These are phyloP conservation scores for Chytriomyces sp. DNA, from an alignment of 192 early-diverging fungal genomes.

Conservation along the genomic window DNA sequence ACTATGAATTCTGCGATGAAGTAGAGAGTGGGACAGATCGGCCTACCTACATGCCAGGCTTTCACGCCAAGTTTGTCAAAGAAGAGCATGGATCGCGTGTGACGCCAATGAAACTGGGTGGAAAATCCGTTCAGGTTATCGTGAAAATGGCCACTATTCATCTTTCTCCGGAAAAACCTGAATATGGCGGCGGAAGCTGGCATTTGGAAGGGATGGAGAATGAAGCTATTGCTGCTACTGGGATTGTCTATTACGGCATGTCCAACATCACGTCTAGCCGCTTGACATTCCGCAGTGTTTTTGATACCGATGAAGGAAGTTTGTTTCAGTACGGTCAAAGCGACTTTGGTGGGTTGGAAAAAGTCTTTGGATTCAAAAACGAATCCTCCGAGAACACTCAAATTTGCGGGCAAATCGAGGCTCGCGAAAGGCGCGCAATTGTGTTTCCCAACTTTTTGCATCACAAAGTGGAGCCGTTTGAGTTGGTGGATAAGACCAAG, in stretches of 20 bases:
- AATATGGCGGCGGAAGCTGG: conserved; percentile 63
- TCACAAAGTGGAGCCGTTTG: conserved; percentile 69
- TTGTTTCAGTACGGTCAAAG: conserved; percentile 34
- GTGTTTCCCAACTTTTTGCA: conserved; percentile 77
- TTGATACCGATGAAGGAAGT: conserved; percentile 9
- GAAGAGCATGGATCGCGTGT: background rate
- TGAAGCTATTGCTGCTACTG: conserved; percentile 75
- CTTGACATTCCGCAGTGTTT: conserved; percentile 59
- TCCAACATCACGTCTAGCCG: conserved; percentile 71
- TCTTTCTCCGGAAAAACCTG: conserved; percentile 67
- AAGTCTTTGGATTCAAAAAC: conserved; percentile 33
- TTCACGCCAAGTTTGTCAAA: conserved; percentile 30
- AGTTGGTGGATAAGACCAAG: conserved; percentile 61
- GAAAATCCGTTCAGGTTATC: conserved; percentile 62
- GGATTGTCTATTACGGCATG: conserved; percentile 73
- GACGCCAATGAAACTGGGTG: conserved; percentile 30
- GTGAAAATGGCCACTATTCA: conserved; percentile 74
- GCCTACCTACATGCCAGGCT: conserved; percentile 17
- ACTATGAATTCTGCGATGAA: conserved; percentile 24
- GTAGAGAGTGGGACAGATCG: conserved; percentile 12
- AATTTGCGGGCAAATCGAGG: conserved; percentile 20
- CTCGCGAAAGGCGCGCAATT: conserved; percentile 60
- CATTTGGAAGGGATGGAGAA: conserved; percentile 74
- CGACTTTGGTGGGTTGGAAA: conserved; percentile 32
- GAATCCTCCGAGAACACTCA: background rate